phyloP scores from a whole-genome alignment of 176 grass and related monocot genomes.

The Avena atlantica region DNA sequence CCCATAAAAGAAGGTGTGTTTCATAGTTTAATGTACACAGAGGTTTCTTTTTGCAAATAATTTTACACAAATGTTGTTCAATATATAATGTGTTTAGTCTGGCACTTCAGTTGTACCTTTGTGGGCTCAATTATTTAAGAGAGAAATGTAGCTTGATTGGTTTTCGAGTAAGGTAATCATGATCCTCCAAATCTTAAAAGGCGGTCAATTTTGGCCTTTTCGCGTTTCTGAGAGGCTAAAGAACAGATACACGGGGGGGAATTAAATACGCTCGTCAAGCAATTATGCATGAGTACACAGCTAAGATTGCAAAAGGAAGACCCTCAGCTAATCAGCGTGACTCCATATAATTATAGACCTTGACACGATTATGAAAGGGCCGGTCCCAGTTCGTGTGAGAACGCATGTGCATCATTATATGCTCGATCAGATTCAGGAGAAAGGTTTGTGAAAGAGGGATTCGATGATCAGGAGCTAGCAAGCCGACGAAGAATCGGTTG shows the following conservation, averaged over 20 bases:
- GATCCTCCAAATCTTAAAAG: conserved; percentile 26
- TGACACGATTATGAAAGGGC: neutral
- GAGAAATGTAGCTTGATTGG: neutral
- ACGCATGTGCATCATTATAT: neutral
- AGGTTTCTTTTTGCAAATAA: too few relatives aligned
- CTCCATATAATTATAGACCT: neutral
- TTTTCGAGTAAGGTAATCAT: neutral
- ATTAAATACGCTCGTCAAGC: neutral
- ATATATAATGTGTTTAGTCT: neutral
- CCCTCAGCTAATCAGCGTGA: neutral
- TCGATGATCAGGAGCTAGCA: neutral
- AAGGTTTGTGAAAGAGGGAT: neutral
- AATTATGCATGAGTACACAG: neutral
- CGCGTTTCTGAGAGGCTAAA: neutral
- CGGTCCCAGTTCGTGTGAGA: neutral
- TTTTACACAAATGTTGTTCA: neutral
- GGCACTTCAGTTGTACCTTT: neutral
- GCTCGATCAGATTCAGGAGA: neutral
- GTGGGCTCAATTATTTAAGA: neutral
- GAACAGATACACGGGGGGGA: neutral
- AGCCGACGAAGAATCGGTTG: conserved; percentile 30
- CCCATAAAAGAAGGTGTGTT: too few relatives aligned
- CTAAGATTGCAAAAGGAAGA: neutral
- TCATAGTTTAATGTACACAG: too few relatives aligned
- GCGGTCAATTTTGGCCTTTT: conserved; percentile 29